Evolutionary conservation across 1,139 yeast genomes (phyloP).

Genomic region (Sugiyamaella paludigena): DNA sequence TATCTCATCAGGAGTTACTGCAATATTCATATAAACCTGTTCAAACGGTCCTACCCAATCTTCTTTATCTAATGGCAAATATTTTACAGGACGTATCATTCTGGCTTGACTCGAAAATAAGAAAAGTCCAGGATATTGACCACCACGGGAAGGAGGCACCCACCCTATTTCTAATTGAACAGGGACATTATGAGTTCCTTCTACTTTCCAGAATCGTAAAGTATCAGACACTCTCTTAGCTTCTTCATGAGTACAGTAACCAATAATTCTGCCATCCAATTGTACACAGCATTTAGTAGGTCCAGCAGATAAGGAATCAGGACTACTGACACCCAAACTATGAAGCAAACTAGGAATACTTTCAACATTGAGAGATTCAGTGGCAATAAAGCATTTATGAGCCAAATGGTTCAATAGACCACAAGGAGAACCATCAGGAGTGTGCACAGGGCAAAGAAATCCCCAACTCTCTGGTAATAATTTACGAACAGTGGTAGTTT

Average conservation of each 20-base stretch:
- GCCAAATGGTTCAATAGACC: conserved; percentile 96
- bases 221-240: conserved; percentile 88
- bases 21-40: conserved; percentile 94
- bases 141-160: conserved; percentile 91
- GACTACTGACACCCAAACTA: conserved; percentile 77
- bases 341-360: conserved; percentile 64
- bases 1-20: conserved; percentile 92
- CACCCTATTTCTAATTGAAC: conserved; percentile 86
- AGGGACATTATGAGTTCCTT: conserved; percentile 74
- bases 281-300: conserved; percentile 87
- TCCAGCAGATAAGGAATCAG: conserved; percentile 73
- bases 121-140: conserved; percentile 96
- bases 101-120: conserved; percentile 89
- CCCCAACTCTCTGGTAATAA: conserved; percentile 99
- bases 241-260: conserved; percentile 91
- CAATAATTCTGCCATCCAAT: conserved; percentile 86
- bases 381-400: conserved; percentile 87
- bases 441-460: conserved; percentile 96
- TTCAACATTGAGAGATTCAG: conserved; percentile 72
- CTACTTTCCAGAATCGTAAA: conserved; percentile 88
- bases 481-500: conserved; percentile 96
- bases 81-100: conserved; percentile 94
- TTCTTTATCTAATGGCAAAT: conserved; percentile 75
- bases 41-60: conserved; percentile 97
- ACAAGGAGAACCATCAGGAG: conserved; percentile 99